phyloP scores from a whole-genome alignment of 805 yeast genomes.

The Spathaspora girioi region DNA sequence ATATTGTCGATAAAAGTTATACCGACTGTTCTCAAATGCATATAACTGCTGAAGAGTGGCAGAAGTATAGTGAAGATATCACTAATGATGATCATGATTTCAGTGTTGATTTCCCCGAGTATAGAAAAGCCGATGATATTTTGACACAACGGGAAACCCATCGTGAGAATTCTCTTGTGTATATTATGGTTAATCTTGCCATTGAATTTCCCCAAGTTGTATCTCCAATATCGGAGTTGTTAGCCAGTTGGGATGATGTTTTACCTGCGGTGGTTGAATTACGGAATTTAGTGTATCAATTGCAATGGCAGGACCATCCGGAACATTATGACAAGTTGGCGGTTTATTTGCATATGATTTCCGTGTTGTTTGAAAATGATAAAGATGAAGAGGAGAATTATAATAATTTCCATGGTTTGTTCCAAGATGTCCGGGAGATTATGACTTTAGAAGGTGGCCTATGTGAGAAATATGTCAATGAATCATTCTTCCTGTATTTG shows the following conservation, averaged over 20 bases:
- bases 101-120: constrained; percentile 7
- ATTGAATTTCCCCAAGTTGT: constrained; percentile 15
- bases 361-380: constrained; percentile 4
- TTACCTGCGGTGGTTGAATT: neutral
- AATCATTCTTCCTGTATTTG: constrained; percentile 58
- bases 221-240: constrained; percentile 18
- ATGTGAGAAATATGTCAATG: constrained; percentile 17
- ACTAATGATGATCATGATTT: constrained; percentile 10
- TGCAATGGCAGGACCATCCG: neutral
- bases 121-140: constrained; percentile 7
- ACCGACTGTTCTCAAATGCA: constrained; percentile 18
- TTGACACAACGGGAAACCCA: constrained; percentile 6
- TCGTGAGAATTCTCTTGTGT: constrained; percentile 7
- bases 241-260: constrained; percentile 3
- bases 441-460: constrained; percentile 34
- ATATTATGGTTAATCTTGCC: constrained; percentile 16
- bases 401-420: constrained; percentile 7
- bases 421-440: too few relatives aligned
- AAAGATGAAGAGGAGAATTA: too few relatives aligned
- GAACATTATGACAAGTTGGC: neutral
- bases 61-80: constrained; percentile 7
- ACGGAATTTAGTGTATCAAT: neutral
- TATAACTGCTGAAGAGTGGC: constrained; percentile 13
- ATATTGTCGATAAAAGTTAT: constrained; percentile 8
- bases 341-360: constrained; percentile 7